A percentile compares a stretch with the other conserved stretches of the same genome.
These are phyloP conservation scores for Euphorbia pulcherrima DNA, from an alignment of 345 rosid species.

Conservation along the genomic window DNA sequence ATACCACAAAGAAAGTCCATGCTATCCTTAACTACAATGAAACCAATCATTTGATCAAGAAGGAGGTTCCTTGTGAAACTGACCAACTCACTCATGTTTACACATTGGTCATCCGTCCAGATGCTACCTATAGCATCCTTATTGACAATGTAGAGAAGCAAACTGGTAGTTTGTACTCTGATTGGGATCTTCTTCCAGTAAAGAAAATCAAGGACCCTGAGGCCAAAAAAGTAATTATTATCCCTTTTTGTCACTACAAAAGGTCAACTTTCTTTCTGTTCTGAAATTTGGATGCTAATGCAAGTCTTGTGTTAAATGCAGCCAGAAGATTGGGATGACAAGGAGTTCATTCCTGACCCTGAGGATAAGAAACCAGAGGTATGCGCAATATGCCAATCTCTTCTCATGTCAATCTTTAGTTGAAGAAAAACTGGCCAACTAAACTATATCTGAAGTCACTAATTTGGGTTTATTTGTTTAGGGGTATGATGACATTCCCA, in stretches of 20 bases:
- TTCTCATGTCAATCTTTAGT: not conserved
- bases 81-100: slow-evolving; percentile 95
- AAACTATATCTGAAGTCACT: not conserved
- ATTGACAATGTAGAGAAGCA: slow-evolving; percentile 91
- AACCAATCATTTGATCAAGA: slow-evolving; percentile 82
- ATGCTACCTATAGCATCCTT: slow-evolving; percentile 88
- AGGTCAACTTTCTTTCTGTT: not conserved
- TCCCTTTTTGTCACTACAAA: not conserved
- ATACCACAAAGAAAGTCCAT: slow-evolving; percentile 98
- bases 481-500: slow-evolving; percentile 95
- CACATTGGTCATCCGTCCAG: slow-evolving; percentile 84
- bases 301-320: slow-evolving; percentile 25
- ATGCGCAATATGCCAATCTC: not conserved
- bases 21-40: slow-evolving; percentile 84
- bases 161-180: slow-evolving; percentile 82
- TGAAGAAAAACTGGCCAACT: not conserved
- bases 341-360: slow-evolving; percentile 84
- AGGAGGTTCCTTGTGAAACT: slow-evolving; percentile 98
- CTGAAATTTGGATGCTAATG: slow-evolving; percentile 1
- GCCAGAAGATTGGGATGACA: slow-evolving; percentile 99
- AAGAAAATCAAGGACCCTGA: slow-evolving; percentile 89
- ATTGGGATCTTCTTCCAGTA: slow-evolving; percentile 92
- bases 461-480: slow-evolving; percentile 12
- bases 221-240: slow-evolving; percentile 65
- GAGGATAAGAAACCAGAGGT: slow-evolving; percentile 97